Evolutionary conservation across 1,284 basidiomycete species (phyloP).

Genomic region (Malassezia psittaci): DNA sequence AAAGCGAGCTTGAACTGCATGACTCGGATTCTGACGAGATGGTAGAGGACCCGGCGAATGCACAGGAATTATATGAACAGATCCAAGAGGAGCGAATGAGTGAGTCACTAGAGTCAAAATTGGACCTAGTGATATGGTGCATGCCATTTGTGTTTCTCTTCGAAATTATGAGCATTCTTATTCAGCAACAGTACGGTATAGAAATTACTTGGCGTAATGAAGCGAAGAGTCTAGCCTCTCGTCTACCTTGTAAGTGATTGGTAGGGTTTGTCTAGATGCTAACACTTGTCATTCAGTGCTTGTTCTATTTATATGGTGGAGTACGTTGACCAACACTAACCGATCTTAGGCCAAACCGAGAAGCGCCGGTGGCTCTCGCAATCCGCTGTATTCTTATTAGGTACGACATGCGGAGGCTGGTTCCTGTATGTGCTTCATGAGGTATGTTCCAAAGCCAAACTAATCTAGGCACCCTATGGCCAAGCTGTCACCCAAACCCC

Average conservation of each 20-base stretch:
- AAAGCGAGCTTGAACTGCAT: background rate
- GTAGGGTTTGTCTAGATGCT: background rate
- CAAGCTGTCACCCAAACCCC: constrained; percentile 43
- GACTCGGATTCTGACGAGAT: background rate
- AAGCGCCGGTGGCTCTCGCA: constrained; percentile 23
- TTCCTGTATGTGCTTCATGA: constrained; percentile 39
- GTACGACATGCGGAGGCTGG: constrained; percentile 22
- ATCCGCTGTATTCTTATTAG: constrained; percentile 20
- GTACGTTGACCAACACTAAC: constrained; percentile 3
- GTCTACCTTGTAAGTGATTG: constrained; percentile 30
- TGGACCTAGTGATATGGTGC: constrained; percentile 41
- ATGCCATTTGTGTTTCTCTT: constrained; percentile 43
- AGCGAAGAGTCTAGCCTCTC: constrained; percentile 17
- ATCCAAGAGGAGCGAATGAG: constrained; percentile 25
- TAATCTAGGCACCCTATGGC: constrained; percentile 29
- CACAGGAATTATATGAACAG: constrained; percentile 23
- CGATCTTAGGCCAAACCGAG: constrained; percentile 19
- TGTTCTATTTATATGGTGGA: constrained; percentile 3
- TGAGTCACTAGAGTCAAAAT: constrained; percentile 19
- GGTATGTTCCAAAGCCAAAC: constrained; percentile 15
- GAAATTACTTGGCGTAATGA: constrained; percentile 25
- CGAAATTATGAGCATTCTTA: constrained; percentile 38
- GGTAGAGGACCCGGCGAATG: constrained; percentile 21
- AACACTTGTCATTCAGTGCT: background rate
- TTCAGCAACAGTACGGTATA: constrained; percentile 43